A percentile compares a stretch with the other conserved stretches of the same genome.
Conservation (phyloP, 2,329 filamentous ascomycete species). For the Alternaria atra region DNA sequence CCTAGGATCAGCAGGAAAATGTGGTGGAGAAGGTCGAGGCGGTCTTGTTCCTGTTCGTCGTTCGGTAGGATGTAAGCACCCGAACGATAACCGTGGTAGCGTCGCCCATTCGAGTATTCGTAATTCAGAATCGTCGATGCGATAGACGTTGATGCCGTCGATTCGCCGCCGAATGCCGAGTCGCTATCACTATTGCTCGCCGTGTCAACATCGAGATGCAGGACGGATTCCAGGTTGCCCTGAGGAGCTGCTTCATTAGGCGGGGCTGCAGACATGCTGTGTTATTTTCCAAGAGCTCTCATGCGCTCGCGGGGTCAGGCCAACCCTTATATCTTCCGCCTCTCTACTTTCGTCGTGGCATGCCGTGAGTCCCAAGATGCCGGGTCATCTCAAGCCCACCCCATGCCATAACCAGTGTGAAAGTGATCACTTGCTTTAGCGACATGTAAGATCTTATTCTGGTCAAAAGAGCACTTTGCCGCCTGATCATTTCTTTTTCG, state of each 20-base stretch:
- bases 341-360: conserved; percentile 8
- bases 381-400: conserved; percentile 4
- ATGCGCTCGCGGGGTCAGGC: conserved; percentile 5
- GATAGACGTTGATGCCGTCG: conserved; percentile 44
- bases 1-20: conserved; percentile 48
- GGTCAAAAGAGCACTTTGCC: conserved; percentile 7
- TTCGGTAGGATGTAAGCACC: conserved; percentile 50
- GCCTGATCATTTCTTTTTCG: not conserved
- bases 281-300: conserved; percentile 1
- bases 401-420: not conserved
- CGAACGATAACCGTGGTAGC: conserved; percentile 50
- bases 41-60: conserved; percentile 52
- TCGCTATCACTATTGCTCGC: conserved; percentile 40
- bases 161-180: conserved; percentile 42
- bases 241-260: conserved; percentile 7
- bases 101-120: conserved; percentile 50
- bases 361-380: conserved; percentile 2
- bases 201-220: conserved; percentile 41
- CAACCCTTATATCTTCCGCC: conserved; percentile 2
- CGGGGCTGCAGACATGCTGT: conserved; percentile 21
- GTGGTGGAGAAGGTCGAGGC: conserved; percentile 51
- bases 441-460: not conserved
- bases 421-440: conserved; percentile 2
- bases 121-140: conserved; percentile 50
- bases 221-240: conserved; percentile 37